Evolutionary conservation across 2,329 filamentous ascomycete species (phyloP).

Genomic region (Westerdykella ornata): DNA sequence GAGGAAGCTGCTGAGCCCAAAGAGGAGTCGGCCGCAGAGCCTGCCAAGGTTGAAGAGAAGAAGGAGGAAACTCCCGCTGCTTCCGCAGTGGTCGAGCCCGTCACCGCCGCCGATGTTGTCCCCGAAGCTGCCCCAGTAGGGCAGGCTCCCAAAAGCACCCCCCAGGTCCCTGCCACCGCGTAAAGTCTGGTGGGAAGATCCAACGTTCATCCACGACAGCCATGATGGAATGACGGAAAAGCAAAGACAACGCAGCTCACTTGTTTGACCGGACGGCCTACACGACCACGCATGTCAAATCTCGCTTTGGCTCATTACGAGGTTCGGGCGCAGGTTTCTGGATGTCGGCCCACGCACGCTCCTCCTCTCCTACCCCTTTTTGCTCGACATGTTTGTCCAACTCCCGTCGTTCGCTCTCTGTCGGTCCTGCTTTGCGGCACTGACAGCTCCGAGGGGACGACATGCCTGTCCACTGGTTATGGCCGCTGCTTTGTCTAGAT

Average conservation of each 20-base stretch:
- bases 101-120: constrained; percentile 34
- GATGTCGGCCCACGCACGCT: constrained; percentile 25
- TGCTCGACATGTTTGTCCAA: constrained; percentile 15
- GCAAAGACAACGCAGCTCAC: constrained; percentile 35
- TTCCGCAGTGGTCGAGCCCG: constrained; percentile 22
- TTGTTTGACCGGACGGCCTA: constrained; percentile 37
- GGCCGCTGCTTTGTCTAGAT: constrained; percentile 37
- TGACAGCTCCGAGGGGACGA: constrained; percentile 30
- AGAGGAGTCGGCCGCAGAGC: constrained; percentile 18
- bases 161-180: constrained; percentile 38
- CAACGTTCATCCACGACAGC: constrained; percentile 35
- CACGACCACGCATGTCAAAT: constrained; percentile 30
- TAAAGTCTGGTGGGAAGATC: constrained; percentile 40
- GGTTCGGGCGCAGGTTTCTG: constrained; percentile 24
- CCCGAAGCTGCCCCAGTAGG: constrained; percentile 36
- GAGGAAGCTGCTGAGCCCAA: constrained; percentile 28
- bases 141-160: constrained; percentile 36
- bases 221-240: constrained; percentile 42
- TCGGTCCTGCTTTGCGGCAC: constrained; percentile 32
- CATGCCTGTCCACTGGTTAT: constrained; percentile 29
- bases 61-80: constrained; percentile 23
- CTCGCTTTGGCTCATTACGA: constrained; percentile 18
- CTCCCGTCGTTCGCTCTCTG: constrained; percentile 24
- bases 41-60: constrained; percentile 17
- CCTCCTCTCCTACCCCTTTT: constrained; percentile 27